Base-by-base conservation (phyloP, 805 yeast species). In the Barnettozyma salicaria region DNA sequence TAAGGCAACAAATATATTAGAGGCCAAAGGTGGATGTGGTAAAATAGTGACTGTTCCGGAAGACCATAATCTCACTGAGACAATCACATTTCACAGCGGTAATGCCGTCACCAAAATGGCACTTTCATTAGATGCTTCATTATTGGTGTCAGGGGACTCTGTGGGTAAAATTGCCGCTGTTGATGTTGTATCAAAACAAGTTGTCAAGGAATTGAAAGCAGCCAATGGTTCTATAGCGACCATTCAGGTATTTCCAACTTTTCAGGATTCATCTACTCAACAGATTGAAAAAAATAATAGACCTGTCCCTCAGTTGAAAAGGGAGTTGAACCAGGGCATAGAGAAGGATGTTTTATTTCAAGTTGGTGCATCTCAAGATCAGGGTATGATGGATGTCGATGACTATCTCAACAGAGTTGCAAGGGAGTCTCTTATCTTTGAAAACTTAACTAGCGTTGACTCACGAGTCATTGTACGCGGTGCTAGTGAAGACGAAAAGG, bases 71-170 rank as follows among this genome's bases (percentile, higher is more conserved):
- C 58, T 74, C 37, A 41, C 39, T 12, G 63, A 62, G 14, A 72
- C 86, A 0, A 70, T 81, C 35, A 68, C 71, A 4, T 78, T 73
- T 37, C 81, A 74, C 49, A 61, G 59, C 19, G 65, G 55, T 4
- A 26, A 34, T 5, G 19, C 50, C 9, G 74, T 83, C 3, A 73
- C 85, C 0, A 61, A 73, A 27, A 46, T 88, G 35, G 65, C 63
- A 2, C 58, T 84, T 3, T 76, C 88, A 6, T 62, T 82, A 52
- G 97, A 89, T 54, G 95, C 90, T 5, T 75, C 89, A 13, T 57
- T 64, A 25, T 50, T 89, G 6, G 63, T 82, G 3, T 74, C 87
- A 6, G 97, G 96, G 24, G 94, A 85, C 53, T 57, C 69, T 0
- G 25, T 34, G n/a, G 97, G 97, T 1, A 67, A 72, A 20, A 74